A percentile compares a stretch with the other conserved stretches of the same genome.
phyloP scores from a whole-genome alignment of 2,329 filamentous ascomycete species.

The Ceratocystis colombiana region DNA sequence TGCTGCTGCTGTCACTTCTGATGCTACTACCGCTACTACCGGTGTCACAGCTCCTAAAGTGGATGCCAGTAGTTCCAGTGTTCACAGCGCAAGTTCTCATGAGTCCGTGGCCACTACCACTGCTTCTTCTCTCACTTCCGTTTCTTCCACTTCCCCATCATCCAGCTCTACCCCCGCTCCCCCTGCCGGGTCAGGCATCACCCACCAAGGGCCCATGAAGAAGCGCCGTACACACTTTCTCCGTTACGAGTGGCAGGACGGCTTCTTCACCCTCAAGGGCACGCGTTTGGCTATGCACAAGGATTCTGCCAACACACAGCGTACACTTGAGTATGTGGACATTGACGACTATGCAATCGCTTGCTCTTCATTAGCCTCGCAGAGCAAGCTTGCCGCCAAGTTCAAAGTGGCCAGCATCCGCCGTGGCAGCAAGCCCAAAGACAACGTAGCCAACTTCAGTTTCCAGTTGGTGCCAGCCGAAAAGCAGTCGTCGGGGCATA shows the following conservation, averaged over 20 bases:
- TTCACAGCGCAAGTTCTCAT: not conserved
- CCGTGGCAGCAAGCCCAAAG: slow-evolving; percentile 40
- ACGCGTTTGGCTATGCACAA: slow-evolving; percentile 68
- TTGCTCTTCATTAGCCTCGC: slow-evolving; percentile 65
- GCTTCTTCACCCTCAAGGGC: slow-evolving; percentile 76
- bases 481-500: slow-evolving; percentile 34
- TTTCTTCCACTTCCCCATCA: slow-evolving; percentile 44
- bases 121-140: slow-evolving; percentile 23
- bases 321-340: slow-evolving; percentile 67
- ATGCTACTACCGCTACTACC: not conserved
- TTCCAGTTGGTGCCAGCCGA: slow-evolving; percentile 76
- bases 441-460: slow-evolving; percentile 59
- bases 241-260: slow-evolving; percentile 86
- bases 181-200: slow-evolving; percentile 42
- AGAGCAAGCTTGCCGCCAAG: slow-evolving; percentile 73
- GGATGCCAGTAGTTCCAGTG: not conserved
- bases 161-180: slow-evolving; percentile 40
- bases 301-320: slow-evolving; percentile 42
- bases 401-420: slow-evolving; percentile 69
- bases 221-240: slow-evolving; percentile 84
- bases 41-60: not conserved
- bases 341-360: slow-evolving; percentile 83
- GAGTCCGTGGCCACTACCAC: not conserved
- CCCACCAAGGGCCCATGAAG: slow-evolving; percentile 81
- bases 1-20: not conserved